Percentiles rank a stretch among this genome's conserved stretches.
Evolutionary conservation across 169 alveolate species (phyloP).

Genomic region (Babesia divergens): DNA sequence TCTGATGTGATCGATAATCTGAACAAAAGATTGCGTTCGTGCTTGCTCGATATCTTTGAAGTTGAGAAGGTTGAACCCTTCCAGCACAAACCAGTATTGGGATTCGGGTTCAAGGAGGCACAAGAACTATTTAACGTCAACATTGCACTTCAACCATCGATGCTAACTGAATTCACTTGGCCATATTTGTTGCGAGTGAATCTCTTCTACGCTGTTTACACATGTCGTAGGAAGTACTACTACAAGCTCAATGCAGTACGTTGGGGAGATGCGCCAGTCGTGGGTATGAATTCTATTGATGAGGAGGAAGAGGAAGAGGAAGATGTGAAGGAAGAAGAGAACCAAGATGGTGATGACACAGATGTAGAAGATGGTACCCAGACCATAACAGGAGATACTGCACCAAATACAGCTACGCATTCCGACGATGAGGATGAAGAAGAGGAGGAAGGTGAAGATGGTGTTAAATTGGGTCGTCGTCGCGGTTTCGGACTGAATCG

Average conservation of each 20-base stretch:
- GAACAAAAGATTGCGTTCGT: neutral
- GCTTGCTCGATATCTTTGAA: neutral
- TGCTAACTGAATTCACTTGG: conserved; percentile 53
- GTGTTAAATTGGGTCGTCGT: neutral
- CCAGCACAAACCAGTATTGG: conserved; percentile 16
- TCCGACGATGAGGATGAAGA: neutral
- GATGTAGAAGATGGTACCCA: conserved; percentile 10
- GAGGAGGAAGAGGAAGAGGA: conserved; percentile 28
- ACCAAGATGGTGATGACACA: neutral
- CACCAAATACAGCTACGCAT: neutral
- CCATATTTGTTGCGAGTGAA: conserved; percentile 15
- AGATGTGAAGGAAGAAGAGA: neutral
- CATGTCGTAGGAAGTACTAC: conserved; percentile 5
- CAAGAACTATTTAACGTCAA: neutral
- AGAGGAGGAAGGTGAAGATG: conserved; percentile 26
- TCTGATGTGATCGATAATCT: neutral
- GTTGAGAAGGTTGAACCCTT: neutral
- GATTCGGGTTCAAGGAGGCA: conserved; percentile 39
- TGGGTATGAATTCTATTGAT: neutral
- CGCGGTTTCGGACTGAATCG: conserved; percentile 52
- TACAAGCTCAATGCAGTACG: conserved; percentile 37
- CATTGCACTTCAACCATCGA: neutral
- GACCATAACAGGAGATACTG: neutral
- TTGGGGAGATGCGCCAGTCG: conserved; percentile 25
- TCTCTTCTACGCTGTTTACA: conserved; percentile 45